Evolutionary conservation across 2,329 filamentous ascomycete species (phyloP), one percentile per base, ranked within the genome.

Genomic region (Monilinia polystroma): DNA sequence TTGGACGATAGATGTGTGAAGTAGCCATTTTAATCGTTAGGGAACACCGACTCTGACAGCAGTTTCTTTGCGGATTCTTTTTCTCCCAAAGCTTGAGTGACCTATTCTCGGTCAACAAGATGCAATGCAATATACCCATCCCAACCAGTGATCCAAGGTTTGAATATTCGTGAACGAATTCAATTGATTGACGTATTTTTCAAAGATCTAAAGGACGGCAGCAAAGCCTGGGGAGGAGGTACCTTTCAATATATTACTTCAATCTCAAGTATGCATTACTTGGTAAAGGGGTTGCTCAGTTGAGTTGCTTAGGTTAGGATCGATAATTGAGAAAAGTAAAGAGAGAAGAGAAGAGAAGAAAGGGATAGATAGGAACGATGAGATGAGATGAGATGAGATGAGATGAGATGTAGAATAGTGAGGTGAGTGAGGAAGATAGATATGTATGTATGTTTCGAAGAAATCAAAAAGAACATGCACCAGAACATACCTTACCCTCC

Each of bases 1-100:
- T 84, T 7, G 92, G 92, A 59, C 88, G 87, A 70, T 90, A 76
- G 70, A 92, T 79, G 49, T 82, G 64, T 11, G 67, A 54, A 18
- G 52, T 58, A 63, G 60, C 49, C 67, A 69, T 69, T 62, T 29
- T 16, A 38, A 43, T 41, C 14, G 43, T 47, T 47, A 23, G 32
- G 26, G 26, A 32, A 35, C 35, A 32, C 20, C 52, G 18, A 53
- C 12, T 18, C 8, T 38, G 20, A 23, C 11, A 20, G n/a, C n/a
- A 26, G 32, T 16, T 16, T 43, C 12, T 43, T 26, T 23, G n/a
- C 16, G 51, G 12, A 51, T 38, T 26, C 58, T 51, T 2, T 38
- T 45, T 41, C 41, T 32, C 58, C 45, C 38, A 62, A 11, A 51
- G 11, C 12, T 62, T 12, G 12, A 18, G 49, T n/a, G 20, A 38